These are phyloP conservation scores for Teratosphaeria nubilosa DNA, from an alignment of 2,329 filamentous ascomycete genomes.

Conservation along the genomic window DNA sequence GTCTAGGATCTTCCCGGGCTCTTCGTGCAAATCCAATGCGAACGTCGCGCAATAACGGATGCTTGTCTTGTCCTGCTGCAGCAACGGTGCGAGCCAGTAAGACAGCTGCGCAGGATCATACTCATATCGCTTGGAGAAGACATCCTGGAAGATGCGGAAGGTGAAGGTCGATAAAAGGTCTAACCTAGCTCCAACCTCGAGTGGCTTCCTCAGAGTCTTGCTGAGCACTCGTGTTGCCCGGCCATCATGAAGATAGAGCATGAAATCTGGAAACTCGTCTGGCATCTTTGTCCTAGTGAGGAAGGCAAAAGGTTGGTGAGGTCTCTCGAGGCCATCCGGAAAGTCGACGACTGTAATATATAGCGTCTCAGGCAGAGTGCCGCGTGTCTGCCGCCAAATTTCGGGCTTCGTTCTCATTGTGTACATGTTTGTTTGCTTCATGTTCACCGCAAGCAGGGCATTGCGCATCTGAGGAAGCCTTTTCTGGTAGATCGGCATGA, in stretches of 20 bases:
- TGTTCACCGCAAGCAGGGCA: conserved; percentile 69
- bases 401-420: conserved; percentile 68
- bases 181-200: conserved; percentile 40
- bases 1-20: conserved; percentile 40
- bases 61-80: not conserved
- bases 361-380: conserved; percentile 41
- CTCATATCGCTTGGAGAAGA: conserved; percentile 83
- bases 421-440: conserved; percentile 65
- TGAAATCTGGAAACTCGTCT: conserved; percentile 51
- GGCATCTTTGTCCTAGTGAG: conserved; percentile 60
- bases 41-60: not conserved
- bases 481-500: conserved; percentile 64
- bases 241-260: conserved; percentile 60
- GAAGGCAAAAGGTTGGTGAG: conserved; percentile 56
- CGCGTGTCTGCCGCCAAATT: conserved; percentile 52
- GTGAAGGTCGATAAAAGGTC: conserved; percentile 60
- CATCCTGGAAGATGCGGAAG: conserved; percentile 63
- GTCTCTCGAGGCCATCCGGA: conserved; percentile 46
- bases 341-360: conserved; percentile 56
- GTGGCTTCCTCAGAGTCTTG: conserved; percentile 28
- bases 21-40: not conserved
- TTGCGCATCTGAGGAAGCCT: conserved; percentile 75
- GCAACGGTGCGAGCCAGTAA: conserved; percentile 67
- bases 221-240: conserved; percentile 49
- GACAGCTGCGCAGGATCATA: conserved; percentile 54